A percentile compares a stretch with the other conserved stretches of the same genome.
phyloP scores from a whole-genome alignment of 495 filamentous ascomycete genomes.

The Xylaria palmicola region DNA sequence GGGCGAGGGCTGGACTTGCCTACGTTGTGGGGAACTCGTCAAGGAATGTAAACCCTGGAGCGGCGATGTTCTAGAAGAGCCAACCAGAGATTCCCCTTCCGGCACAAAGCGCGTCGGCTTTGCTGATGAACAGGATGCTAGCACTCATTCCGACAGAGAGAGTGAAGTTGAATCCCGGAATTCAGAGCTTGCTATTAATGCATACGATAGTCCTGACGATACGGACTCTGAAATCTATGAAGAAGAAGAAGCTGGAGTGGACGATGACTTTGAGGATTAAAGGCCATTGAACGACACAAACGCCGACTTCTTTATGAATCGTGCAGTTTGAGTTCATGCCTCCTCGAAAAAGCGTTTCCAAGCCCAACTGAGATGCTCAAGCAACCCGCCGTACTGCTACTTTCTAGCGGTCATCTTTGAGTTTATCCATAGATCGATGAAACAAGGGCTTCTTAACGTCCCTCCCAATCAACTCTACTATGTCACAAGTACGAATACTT shows the following conservation, averaged over 20 bases:
- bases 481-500: neutral
- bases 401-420: too few relatives aligned
- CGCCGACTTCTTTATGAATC: too few relatives aligned
- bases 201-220: slow-evolving; percentile 23
- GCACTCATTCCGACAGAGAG: slow-evolving; percentile 18
- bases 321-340: too few relatives aligned
- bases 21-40: slow-evolving; percentile 81
- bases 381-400: too few relatives aligned
- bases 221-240: slow-evolving; percentile 46
- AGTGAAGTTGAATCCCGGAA: slow-evolving; percentile 13
- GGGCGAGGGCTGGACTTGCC: slow-evolving; percentile 93
- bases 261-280: slow-evolving; percentile 34
- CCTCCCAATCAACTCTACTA: too few relatives aligned
- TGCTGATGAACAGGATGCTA: slow-evolving; percentile 35
- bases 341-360: too few relatives aligned
- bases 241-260: slow-evolving; percentile 44
- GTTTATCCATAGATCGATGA: too few relatives aligned
- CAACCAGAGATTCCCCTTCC: slow-evolving; percentile 45
- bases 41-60: slow-evolving; percentile 92
- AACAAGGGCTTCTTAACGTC: neutral
- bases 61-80: slow-evolving; percentile 74
- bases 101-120: slow-evolving; percentile 70
- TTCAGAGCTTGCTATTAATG: slow-evolving; percentile 12
- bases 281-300: too few relatives aligned
- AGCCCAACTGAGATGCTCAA: too few relatives aligned